A percentile compares a stretch with the other conserved stretches of the same genome.
phyloP scores from a whole-genome alignment of 2,329 filamentous ascomycete genomes.

The Ambrosiella xylebori region DNA sequence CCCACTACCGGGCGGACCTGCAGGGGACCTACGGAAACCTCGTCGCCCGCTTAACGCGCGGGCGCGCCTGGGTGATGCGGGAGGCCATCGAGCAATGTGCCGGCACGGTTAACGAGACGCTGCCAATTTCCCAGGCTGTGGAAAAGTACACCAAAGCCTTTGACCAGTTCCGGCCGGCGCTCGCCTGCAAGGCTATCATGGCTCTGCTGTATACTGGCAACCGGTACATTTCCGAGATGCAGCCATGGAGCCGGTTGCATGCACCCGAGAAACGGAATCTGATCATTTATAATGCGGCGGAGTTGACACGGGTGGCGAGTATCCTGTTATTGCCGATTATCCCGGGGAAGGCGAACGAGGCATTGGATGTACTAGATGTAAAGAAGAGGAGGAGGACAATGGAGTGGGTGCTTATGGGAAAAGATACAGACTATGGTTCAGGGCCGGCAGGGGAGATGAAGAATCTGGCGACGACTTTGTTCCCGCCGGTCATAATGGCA shows the following conservation, averaged over 20 bases:
- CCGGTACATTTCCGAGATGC: slow-evolving; percentile 35
- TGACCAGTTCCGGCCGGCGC: slow-evolving; percentile 10
- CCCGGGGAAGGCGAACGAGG: slow-evolving; percentile 52
- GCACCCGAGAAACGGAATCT: slow-evolving; percentile 24
- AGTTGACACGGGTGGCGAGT: slow-evolving; percentile 60
- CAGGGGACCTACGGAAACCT: slow-evolving; percentile 69
- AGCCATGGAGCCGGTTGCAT: slow-evolving; percentile 47
- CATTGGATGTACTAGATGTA: slow-evolving; percentile 70
- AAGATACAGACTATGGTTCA: slow-evolving; percentile 53
- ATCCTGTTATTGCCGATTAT: slow-evolving; percentile 88
- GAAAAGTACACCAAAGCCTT: slow-evolving; percentile 10
- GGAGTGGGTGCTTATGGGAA: slow-evolving; percentile 41
- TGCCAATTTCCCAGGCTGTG: slow-evolving; percentile 10
- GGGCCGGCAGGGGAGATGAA: neutral
- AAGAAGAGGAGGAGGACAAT: slow-evolving; percentile 41
- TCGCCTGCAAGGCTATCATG: slow-evolving; percentile 10
- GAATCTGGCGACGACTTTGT: slow-evolving; percentile 6
- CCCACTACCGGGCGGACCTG: slow-evolving; percentile 63
- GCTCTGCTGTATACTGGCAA: slow-evolving; percentile 18
- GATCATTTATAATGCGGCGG: slow-evolving; percentile 53
- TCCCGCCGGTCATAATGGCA: slow-evolving; percentile 6
- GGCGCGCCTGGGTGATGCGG: slow-evolving; percentile 51
- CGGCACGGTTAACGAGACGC: neutral
- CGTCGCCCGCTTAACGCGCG: slow-evolving; percentile 48
- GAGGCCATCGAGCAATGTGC: slow-evolving; percentile 29